A percentile compares a stretch with the other conserved stretches of the same genome.
phyloP scores from a whole-genome alignment of 352 stramenopile species.

The Pythium guiyangense region DNA sequence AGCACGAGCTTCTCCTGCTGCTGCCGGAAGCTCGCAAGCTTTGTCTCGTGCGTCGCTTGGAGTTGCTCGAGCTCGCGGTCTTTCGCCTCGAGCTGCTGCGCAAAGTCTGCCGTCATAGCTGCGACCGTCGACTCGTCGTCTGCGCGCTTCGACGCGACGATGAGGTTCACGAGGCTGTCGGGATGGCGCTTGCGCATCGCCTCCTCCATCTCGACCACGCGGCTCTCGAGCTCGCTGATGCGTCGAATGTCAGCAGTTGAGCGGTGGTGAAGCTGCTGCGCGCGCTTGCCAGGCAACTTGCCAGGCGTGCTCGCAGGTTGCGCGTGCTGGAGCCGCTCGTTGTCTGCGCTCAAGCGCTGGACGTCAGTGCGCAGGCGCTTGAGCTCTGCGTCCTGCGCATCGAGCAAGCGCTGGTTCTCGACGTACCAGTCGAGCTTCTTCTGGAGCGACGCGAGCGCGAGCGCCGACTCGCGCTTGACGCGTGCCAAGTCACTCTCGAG shows the following conservation, averaged over 20 bases:
- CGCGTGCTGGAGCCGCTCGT: constrained; percentile 3
- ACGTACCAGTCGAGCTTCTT: constrained; percentile 87
- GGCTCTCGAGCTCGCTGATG: constrained; percentile 71
- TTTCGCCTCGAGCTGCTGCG: constrained; percentile 35
- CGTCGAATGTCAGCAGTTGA: constrained; percentile 56
- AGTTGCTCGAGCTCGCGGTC: constrained; percentile 43
- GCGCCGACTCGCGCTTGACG: constrained; percentile 44
- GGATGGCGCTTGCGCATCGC: constrained; percentile 72
- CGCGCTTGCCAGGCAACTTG: background rate
- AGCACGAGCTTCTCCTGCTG: constrained; percentile 75
- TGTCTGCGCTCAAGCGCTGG: constrained; percentile 5
- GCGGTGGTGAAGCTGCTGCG: constrained; percentile 14
- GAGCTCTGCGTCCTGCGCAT: constrained; percentile 73
- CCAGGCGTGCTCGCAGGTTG: background rate
- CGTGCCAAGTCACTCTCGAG: constrained; percentile 40
- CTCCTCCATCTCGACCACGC: constrained; percentile 65
- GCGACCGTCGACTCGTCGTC: constrained; percentile 57
- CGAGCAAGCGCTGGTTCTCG: constrained; percentile 71
- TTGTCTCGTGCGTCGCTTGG: constrained; percentile 48
- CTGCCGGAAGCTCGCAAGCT: constrained; percentile 65
- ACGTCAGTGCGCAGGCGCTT: constrained; percentile 24
- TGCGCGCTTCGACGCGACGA: constrained; percentile 59
- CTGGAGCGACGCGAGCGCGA: constrained; percentile 45
- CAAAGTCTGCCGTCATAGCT: constrained; percentile 28
- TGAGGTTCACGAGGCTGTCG: constrained; percentile 76